Evolutionary conservation across 441 rosid genomes (phyloP), one percentile per base, ranked within the genome.

Genomic region (Pelargonium fulgidum): DNA sequence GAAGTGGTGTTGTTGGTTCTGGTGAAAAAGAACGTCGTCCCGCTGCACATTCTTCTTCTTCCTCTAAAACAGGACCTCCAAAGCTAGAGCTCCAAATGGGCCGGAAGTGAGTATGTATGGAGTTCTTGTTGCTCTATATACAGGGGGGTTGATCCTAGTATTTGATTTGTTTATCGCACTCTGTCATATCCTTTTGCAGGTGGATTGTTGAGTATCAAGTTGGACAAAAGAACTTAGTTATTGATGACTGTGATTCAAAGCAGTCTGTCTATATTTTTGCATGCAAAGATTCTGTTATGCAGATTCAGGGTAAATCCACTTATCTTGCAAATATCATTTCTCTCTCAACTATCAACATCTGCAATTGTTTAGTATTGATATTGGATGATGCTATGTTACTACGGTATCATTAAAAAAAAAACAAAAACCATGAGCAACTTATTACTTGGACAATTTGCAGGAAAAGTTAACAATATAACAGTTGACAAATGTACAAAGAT

Each of bases 261-360:
- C 97, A 94, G 70, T 84, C 97, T 36, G 99, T 94, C 2, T 94
- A 94, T 69, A 75, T 87, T 72, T 94, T 74, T 84, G 97, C 97
- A 72, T 94, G 99, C 93, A 94, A 92, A 80, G 96, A 94, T 79
- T 92, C 99, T 47, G 88, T 92, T 85, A 72, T 94, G 87, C 98
- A 89, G 84, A 85, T 94, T 81, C 81, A 86, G 75, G 99, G 98
- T 92, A 81, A 71, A 65, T 72, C 68, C 64, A 24, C 7, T 65
- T 14, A 26, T 42, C n/a, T 66, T 68, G 47, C n/a, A 11, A 56
- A 29, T 2, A 4, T 36, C 65, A 22, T 17, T 24, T 17, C 44
- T 58, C 0, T 54, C 64, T 50, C 67, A 66, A 48, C 58, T 64
- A 50, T 6, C 68, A 19, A 66, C 56, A 3, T 33, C 1, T 59